These are phyloP conservation scores for Malassezia obtusa DNA, from an alignment of 1,284 basidiomycete genomes.

Conservation along the genomic window DNA sequence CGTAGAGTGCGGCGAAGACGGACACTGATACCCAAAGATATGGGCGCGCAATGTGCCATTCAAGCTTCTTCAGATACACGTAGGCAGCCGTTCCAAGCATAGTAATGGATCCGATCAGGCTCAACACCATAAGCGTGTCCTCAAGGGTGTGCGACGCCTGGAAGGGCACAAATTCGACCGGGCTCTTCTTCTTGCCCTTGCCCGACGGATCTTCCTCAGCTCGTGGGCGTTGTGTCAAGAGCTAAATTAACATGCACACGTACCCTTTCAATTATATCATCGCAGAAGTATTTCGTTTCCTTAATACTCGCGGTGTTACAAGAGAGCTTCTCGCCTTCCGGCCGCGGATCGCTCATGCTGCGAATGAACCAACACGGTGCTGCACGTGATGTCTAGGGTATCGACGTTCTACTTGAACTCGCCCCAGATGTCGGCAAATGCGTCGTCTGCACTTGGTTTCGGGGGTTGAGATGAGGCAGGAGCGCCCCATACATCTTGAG, in stretches of 20 bases:
- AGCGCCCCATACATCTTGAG: slow-evolving; percentile 34
- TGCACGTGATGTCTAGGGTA: slow-evolving; percentile 8
- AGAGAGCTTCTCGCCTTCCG: not conserved
- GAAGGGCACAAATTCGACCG: slow-evolving; percentile 27
- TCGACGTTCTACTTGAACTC: slow-evolving; percentile 36
- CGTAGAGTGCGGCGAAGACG: slow-evolving; percentile 24
- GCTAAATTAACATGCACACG: not conserved
- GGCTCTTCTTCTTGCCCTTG: not conserved
- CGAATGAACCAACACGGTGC: not conserved
- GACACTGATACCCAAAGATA: slow-evolving; percentile 26
- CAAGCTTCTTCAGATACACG: slow-evolving; percentile 38
- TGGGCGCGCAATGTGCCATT: slow-evolving; percentile 22
- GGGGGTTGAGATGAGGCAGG: not conserved
- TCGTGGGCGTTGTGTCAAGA: slow-evolving; percentile 1
- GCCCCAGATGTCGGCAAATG: slow-evolving; percentile 47
- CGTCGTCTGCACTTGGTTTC: slow-evolving; percentile 22
- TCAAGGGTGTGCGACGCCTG: slow-evolving; percentile 33
- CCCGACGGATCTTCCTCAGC: not conserved
- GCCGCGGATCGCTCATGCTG: not conserved
- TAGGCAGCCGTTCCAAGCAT: slow-evolving; percentile 39
- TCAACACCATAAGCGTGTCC: slow-evolving; percentile 31
- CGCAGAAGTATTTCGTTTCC: slow-evolving; percentile 12
- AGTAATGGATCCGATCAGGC: slow-evolving; percentile 27
- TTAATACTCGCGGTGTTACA: slow-evolving; percentile 8
- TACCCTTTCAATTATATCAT: slow-evolving; percentile 14